Evolutionary conservation across 139 green algal genomes (phyloP).

Genomic region (Chlamydomonas urium): DNA sequence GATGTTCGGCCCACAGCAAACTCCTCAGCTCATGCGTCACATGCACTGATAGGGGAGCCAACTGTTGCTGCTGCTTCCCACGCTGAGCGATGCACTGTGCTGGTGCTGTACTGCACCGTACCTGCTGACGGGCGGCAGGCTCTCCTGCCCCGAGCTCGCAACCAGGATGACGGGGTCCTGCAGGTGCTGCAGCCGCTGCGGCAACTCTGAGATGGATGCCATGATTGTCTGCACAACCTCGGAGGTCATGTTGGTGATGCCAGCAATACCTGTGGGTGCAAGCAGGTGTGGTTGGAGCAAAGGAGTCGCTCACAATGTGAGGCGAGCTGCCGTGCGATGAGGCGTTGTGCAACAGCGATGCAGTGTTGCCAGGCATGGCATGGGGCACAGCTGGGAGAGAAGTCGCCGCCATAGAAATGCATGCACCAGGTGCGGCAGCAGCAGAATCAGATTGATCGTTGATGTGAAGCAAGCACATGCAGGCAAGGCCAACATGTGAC

Average conservation of each 20-base stretch:
- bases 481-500: background rate
- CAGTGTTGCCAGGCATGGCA: background rate
- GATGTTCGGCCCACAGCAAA: no score
- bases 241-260: conserved; percentile 29
- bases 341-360: no score
- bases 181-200: background rate
- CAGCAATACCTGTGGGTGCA: conserved; percentile 23
- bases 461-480: background rate
- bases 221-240: conserved; percentile 24
- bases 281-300: background rate
- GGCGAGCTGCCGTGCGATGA: no score
- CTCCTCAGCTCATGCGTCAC: no score
- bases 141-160: conserved; percentile 20
- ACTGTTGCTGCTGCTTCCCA: no score
- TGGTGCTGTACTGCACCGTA: no score
- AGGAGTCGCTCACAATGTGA: no score
- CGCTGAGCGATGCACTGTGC: no score
- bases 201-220: conserved; percentile 5
- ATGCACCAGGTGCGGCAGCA: background rate
- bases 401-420: background rate
- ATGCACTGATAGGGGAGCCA: no score
- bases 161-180: conserved; percentile 23
- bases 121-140: background rate
- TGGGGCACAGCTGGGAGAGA: background rate
- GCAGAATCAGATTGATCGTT: background rate